A percentile compares a stretch with the other conserved stretches of the same genome.
Conservation (phyloP, 2,329 filamentous ascomycete species). For the Exophiala sp. region DNA sequence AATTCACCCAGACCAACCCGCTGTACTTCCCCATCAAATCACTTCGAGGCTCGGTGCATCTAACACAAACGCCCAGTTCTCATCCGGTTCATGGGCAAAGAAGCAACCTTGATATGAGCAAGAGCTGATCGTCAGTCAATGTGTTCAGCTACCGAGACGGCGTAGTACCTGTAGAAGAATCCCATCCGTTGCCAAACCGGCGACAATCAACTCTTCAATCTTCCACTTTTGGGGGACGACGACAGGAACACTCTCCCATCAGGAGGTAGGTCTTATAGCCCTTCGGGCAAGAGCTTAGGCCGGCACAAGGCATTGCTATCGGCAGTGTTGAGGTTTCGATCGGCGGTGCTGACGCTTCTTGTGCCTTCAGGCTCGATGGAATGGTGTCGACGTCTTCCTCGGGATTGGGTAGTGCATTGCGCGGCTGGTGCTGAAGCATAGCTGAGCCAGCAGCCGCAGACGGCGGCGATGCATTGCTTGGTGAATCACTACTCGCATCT, state of each 20-base stretch:
- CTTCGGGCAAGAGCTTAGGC: not conserved
- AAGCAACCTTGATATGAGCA: not conserved
- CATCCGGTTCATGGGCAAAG: not conserved
- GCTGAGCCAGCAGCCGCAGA: not conserved
- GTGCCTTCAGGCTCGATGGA: slow-evolving; percentile 6
- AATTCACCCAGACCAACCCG: not conserved
- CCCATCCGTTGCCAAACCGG: not conserved
- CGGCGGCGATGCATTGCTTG: not conserved
- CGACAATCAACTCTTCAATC: not conserved
- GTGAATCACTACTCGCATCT: not conserved
- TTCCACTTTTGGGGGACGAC: not conserved
- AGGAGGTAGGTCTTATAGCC: slow-evolving; percentile 1
- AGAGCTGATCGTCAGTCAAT: not conserved
- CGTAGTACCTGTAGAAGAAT: not conserved
- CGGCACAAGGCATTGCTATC: not conserved
- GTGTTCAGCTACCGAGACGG: not conserved
- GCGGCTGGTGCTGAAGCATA: not conserved
- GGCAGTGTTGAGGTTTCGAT: not conserved
- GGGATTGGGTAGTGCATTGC: slow-evolving; percentile 1
- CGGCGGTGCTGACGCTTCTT: not conserved
- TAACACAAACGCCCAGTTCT: not conserved
- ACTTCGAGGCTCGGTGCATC: not conserved
- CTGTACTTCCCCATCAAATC: not conserved
- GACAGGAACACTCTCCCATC: not conserved
- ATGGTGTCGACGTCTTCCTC: slow-evolving; percentile 3